Evolutionary conservation across 306 rosid species (phyloP).

Genomic region (Dicorynia guianensis): DNA sequence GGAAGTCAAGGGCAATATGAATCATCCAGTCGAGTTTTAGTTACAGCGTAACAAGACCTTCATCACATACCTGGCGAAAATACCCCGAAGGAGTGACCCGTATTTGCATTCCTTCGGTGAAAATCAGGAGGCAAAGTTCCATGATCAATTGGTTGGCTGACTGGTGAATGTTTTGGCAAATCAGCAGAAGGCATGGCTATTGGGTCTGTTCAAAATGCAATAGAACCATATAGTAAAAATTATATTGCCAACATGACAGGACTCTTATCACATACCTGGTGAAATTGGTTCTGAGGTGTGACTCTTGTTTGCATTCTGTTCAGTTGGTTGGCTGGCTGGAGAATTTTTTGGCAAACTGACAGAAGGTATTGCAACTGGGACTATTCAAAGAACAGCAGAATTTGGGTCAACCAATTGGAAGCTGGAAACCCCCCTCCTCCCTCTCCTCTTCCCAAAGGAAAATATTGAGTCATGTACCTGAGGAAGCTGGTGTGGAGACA

Average conservation of each 20-base stretch:
- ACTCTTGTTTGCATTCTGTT: constrained; percentile 50
- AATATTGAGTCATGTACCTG: constrained; percentile 43
- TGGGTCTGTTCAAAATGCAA: constrained; percentile 52
- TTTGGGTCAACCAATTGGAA: constrained; percentile 20
- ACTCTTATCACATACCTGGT: constrained; percentile 41
- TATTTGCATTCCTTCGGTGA: constrained; percentile 41
- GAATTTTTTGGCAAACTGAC: constrained; percentile 53
- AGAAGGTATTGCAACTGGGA: constrained; percentile 54
- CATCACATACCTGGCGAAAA: constrained; percentile 55
- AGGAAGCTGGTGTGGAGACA: constrained; percentile 49
- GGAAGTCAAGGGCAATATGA: not conserved
- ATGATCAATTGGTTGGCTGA: constrained; percentile 49
- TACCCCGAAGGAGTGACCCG: constrained; percentile 54
- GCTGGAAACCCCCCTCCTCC: too few species aligned
- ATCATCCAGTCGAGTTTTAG: constrained; percentile 9
- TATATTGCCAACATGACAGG: constrained; percentile 13
- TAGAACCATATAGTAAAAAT: constrained; percentile 1
- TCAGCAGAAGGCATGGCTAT: constrained; percentile 41
- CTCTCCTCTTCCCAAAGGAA: too few species aligned
- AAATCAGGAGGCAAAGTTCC: constrained; percentile 58
- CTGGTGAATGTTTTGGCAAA: constrained; percentile 59
- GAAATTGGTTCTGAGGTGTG: constrained; percentile 35
- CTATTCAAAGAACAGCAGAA: constrained; percentile 42
- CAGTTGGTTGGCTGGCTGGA: constrained; percentile 56
- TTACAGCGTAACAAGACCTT: constrained; percentile 1